Percentiles rank a stretch among this genome's conserved stretches.
phyloP scores from a whole-genome alignment of 805 yeast species.

The Kodamaea jinghongensis region DNA sequence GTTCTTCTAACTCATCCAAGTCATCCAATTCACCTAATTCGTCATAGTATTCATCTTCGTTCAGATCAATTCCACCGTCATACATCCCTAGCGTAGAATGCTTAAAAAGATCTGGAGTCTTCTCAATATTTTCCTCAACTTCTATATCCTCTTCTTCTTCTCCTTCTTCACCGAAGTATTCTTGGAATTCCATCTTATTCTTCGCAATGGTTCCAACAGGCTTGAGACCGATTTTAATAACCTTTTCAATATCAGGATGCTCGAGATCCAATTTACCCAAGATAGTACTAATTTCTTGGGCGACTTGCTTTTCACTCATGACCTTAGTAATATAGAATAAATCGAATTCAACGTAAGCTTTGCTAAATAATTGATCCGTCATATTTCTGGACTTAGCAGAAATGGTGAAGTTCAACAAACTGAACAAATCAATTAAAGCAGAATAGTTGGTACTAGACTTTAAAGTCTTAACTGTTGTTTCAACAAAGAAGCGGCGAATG shows the following conservation, averaged over 20 bases:
- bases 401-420: slow-evolving; percentile 45
- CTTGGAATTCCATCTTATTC: slow-evolving; percentile 55
- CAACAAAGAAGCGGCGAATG: slow-evolving; percentile 71
- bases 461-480: slow-evolving; percentile 59
- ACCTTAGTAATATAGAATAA: slow-evolving; percentile 61
- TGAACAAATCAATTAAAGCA: slow-evolving; percentile 51
- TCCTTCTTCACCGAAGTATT: slow-evolving; percentile 54
- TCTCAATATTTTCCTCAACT: slow-evolving; percentile 63
- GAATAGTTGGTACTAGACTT: slow-evolving; percentile 45
- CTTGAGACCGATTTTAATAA: slow-evolving; percentile 57
- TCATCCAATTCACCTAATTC: slow-evolving; percentile 4
- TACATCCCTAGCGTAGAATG: slow-evolving; percentile 95
- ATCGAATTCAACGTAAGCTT: slow-evolving; percentile 53
- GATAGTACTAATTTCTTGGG: slow-evolving; percentile 54
- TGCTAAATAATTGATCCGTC: slow-evolving; percentile 45
- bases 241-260: slow-evolving; percentile 60
- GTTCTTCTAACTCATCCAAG: slow-evolving; percentile 30
- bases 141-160: slow-evolving; percentile 47
- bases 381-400: slow-evolving; percentile 42
- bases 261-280: slow-evolving; percentile 70
- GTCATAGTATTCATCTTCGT: slow-evolving; percentile 43
- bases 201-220: slow-evolving; percentile 58
- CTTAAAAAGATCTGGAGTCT: slow-evolving; percentile 76
- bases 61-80: slow-evolving; percentile 66
- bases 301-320: slow-evolving; percentile 65